These are phyloP conservation scores for Adansonia grandidieri DNA, from an alignment of 441 rosid species.

Conservation along the genomic window DNA sequence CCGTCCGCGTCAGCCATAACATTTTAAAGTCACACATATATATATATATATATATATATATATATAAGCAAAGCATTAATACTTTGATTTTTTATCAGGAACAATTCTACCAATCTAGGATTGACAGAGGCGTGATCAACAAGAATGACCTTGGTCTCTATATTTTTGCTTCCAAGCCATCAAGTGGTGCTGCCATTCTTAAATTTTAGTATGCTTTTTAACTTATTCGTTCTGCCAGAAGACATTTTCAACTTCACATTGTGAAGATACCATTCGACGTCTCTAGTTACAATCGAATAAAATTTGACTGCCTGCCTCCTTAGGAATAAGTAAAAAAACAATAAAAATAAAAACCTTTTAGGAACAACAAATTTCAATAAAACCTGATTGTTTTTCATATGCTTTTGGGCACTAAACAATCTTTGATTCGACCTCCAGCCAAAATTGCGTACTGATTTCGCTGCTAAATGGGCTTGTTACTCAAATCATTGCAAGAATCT, in stretches of 20 bases:
- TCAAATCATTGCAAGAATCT: background rate
- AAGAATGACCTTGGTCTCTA: constrained; percentile 82
- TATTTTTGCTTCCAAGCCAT: constrained; percentile 95
- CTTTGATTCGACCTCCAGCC: background rate
- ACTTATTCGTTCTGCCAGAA: background rate
- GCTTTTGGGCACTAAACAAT: background rate
- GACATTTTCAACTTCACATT: background rate
- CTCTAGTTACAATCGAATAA: background rate
- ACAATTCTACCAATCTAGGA: constrained; percentile 72
- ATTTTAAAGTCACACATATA: no score
- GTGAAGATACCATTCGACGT: background rate
- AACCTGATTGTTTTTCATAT: background rate
- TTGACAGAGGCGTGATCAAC: constrained; percentile 70
- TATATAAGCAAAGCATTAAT: background rate
- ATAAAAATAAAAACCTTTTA: background rate
- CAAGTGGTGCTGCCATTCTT: constrained; percentile 95
- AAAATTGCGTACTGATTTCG: background rate
- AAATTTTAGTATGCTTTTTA: constrained; percentile 44
- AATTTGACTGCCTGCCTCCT: background rate
- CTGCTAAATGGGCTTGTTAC: background rate
- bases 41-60: background rate
- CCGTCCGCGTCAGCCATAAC: background rate
- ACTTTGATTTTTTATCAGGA: constrained; percentile 52
- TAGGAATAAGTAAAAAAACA: no score
- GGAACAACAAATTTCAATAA: background rate